A percentile compares a stretch with the other conserved stretches of the same genome.
phyloP scores from a whole-genome alignment of 2,329 filamentous ascomycete species.

The Mycogone perniciosa region DNA sequence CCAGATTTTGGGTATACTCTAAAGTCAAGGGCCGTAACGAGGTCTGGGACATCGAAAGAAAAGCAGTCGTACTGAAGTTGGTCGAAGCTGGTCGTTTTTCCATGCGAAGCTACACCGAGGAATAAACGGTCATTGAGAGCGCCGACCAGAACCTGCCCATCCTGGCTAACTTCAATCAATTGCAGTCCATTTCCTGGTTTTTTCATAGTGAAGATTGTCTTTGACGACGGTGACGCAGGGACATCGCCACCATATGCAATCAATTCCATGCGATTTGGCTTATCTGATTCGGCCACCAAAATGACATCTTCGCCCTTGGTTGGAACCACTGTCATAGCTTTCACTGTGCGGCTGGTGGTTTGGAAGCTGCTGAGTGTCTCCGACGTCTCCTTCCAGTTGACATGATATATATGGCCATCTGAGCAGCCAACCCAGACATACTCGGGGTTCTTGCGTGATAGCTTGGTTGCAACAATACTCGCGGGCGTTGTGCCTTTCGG shows the following conservation, averaged over 20 bases:
- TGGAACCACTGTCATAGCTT: constrained; percentile 39
- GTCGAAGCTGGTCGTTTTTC: constrained; percentile 19
- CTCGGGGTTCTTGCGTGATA: constrained; percentile 35
- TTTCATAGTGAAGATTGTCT: constrained; percentile 31
- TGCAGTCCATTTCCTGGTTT: constrained; percentile 31
- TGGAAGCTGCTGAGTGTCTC: constrained; percentile 35
- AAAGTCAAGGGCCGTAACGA: constrained; percentile 62
- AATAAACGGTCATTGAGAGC: constrained; percentile 33
- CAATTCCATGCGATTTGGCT: constrained; percentile 31
- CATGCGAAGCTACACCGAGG: constrained; percentile 24
- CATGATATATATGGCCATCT: constrained; percentile 49
- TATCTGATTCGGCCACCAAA: constrained; percentile 40
- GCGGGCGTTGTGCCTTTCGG: constrained; percentile 20
- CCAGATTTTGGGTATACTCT: constrained; percentile 31
- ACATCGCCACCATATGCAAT: constrained; percentile 38
- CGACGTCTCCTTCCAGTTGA: constrained; percentile 51
- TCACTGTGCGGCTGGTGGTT: constrained; percentile 36
- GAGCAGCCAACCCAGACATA: constrained; percentile 56
- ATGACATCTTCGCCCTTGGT: constrained; percentile 39
- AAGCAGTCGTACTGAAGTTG: constrained; percentile 47
- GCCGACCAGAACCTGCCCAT: constrained; percentile 50
- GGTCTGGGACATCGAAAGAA: constrained; percentile 53
- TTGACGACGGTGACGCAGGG: constrained; percentile 24
- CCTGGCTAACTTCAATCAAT: constrained; percentile 42
- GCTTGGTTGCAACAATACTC: constrained; percentile 37